phyloP scores from a whole-genome alignment of 2,329 filamentous ascomycete genomes.

The Hymenoscyphus fraxineus region DNA sequence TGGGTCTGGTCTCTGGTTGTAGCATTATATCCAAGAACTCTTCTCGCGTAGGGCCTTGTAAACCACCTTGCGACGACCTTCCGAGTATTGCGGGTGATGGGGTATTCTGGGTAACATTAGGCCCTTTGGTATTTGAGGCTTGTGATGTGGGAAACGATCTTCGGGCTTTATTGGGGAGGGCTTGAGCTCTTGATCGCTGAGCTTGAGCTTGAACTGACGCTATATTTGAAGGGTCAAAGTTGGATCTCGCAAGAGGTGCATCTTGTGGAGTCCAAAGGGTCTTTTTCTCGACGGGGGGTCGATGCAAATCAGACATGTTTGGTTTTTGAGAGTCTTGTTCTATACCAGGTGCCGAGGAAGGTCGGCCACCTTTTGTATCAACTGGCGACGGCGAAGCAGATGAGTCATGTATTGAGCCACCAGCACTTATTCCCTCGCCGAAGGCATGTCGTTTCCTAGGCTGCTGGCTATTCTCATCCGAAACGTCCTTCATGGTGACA shows the following conservation, averaged over 20 bases:
- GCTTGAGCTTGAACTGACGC: slow-evolving; percentile 18
- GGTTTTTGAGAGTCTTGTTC: slow-evolving; percentile 15
- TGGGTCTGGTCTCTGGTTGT: slow-evolving; percentile 53
- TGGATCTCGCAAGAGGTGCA: slow-evolving; percentile 13
- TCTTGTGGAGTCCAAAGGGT: slow-evolving; percentile 30
- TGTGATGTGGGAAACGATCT: slow-evolving; percentile 9
- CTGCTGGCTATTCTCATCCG: slow-evolving; percentile 20
- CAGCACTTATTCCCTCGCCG: slow-evolving; percentile 31
- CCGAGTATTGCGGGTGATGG: background rate
- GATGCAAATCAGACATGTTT: slow-evolving; percentile 12
- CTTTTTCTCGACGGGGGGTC: slow-evolving; percentile 21
- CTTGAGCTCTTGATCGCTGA: slow-evolving; percentile 9
- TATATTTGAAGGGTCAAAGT: slow-evolving; percentile 29
- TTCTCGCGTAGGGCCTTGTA: background rate
- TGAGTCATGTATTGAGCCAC: slow-evolving; percentile 23
- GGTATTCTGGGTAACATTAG: background rate
- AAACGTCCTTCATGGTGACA: slow-evolving; percentile 22
- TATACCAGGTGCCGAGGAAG: slow-evolving; percentile 19
- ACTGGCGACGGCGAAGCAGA: slow-evolving; percentile 24
- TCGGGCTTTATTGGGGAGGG: slow-evolving; percentile 8
- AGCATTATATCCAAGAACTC: slow-evolving; percentile 13
- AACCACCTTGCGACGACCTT: background rate
- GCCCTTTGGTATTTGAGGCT: slow-evolving; percentile 10
- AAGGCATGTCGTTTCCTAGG: slow-evolving; percentile 29
- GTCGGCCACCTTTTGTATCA: slow-evolving; percentile 22